A percentile compares a stretch with the other conserved stretches of the same genome.
Conservation (phyloP, 2,329 filamentous ascomycete genomes). For the Colletotrichum salicis region DNA sequence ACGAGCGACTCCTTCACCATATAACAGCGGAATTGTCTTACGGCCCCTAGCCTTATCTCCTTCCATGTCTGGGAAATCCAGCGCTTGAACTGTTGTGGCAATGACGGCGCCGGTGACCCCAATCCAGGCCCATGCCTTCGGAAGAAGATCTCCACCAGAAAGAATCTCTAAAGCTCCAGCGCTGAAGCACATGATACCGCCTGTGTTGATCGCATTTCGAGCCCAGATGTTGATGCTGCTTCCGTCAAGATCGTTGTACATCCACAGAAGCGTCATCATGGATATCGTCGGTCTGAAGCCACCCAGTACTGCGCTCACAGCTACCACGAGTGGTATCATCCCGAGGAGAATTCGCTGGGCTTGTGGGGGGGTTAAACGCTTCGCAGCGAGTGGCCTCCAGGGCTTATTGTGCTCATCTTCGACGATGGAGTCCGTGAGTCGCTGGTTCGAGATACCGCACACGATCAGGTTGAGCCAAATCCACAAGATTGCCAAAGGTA, state of each 20-base stretch:
- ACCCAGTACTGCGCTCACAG: constrained; percentile 30
- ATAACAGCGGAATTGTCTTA: constrained; percentile 41
- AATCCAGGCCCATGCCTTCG: constrained; percentile 38
- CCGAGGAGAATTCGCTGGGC: constrained; percentile 40
- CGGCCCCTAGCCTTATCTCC: constrained; percentile 42
- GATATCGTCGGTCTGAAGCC: constrained; percentile 37
- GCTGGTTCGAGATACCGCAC: constrained; percentile 44
- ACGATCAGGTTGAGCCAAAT: constrained; percentile 44
- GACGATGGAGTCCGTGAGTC: constrained; percentile 35
- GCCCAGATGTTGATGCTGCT: constrained; percentile 36
- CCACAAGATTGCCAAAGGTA: constrained; percentile 34
- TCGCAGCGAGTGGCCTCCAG: constrained; percentile 43
- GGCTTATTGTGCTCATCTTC: constrained; percentile 47
- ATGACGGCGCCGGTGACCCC: constrained; percentile 38
- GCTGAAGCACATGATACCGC: constrained; percentile 43
- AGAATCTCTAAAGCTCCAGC: constrained; percentile 41
- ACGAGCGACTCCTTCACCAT: constrained; percentile 38
- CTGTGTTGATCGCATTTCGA: constrained; percentile 43
- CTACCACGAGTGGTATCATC: constrained; percentile 37
- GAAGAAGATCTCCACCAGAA: constrained; percentile 18
- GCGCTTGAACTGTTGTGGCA: constrained; percentile 42
- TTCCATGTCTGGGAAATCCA: constrained; percentile 41
- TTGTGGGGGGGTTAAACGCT: constrained; percentile 39
- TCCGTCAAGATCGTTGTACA: constrained; percentile 46
- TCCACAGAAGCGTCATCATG: constrained; percentile 42